phyloP scores from a whole-genome alignment of 495 filamentous ascomycete species.

The Cetradonia linearis region DNA sequence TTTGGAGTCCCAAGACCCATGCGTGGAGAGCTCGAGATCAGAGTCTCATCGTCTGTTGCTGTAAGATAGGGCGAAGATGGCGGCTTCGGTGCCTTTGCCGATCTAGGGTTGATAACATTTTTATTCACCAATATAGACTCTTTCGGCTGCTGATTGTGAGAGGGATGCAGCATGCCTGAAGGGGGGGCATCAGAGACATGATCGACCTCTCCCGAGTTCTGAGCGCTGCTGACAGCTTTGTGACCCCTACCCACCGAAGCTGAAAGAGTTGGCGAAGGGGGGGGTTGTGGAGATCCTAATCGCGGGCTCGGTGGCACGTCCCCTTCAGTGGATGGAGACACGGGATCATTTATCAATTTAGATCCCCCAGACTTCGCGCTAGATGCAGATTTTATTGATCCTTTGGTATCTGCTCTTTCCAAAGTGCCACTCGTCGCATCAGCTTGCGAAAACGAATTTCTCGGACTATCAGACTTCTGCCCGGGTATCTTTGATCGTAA shows the following conservation, averaged over 20 bases:
- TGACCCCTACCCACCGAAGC: slow-evolving; percentile 65
- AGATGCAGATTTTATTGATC: slow-evolving; percentile 57
- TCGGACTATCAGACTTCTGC: slow-evolving; percentile 64
- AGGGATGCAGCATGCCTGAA: slow-evolving; percentile 40
- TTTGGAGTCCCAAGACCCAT: slow-evolving; percentile 72
- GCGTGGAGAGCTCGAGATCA: slow-evolving; percentile 28
- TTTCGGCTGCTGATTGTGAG: slow-evolving; percentile 47
- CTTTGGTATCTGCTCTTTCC: slow-evolving; percentile 61
- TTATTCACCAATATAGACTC: slow-evolving; percentile 79
- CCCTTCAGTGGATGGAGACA: slow-evolving; percentile 13
- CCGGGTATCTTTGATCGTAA: slow-evolving; percentile 68
- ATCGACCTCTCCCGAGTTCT: slow-evolving; percentile 84
- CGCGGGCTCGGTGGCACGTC: slow-evolving; percentile 31
- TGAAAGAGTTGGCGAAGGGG: slow-evolving; percentile 82
- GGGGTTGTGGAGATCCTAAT: slow-evolving; percentile 54
- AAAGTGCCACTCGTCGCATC: slow-evolving; percentile 37
- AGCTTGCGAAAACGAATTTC: slow-evolving; percentile 56
- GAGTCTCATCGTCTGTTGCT: slow-evolving; percentile 23
- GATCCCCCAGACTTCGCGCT: slow-evolving; percentile 35
- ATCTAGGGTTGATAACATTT: slow-evolving; percentile 43
- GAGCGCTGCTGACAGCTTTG: slow-evolving; percentile 67
- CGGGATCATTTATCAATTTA: slow-evolving; percentile 16
- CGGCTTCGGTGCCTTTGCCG: slow-evolving; percentile 32
- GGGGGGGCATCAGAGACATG: slow-evolving; percentile 91
- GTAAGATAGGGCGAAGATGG: slow-evolving; percentile 22